These are phyloP conservation scores for Debaryomyces tyrocola DNA, from an alignment of 805 yeast genomes.

Conservation along the genomic window DNA sequence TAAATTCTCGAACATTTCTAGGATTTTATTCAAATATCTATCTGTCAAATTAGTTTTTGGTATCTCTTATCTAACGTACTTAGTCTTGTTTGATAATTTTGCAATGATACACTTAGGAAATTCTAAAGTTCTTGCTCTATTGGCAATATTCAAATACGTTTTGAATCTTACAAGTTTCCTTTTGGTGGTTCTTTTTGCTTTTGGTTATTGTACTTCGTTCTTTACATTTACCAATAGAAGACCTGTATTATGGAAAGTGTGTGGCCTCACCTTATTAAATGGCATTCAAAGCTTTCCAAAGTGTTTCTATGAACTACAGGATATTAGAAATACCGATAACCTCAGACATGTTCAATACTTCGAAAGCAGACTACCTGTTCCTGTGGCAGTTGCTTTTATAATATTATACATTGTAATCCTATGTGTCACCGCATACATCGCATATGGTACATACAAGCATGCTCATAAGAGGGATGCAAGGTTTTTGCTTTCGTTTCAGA, in stretches of 20 bases:
- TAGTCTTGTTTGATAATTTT: background rate
- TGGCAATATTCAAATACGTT: background rate
- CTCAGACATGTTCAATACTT: no score
- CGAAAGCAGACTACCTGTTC: no score
- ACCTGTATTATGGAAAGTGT: background rate
- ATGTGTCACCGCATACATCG: no score
- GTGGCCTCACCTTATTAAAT: background rate
- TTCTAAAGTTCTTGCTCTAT: no score
- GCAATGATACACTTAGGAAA: no score
- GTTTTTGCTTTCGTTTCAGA: no score
- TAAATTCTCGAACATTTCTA: conserved; percentile 1
- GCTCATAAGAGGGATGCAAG: no score
- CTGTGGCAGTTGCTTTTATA: no score
- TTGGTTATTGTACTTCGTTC: conserved; percentile 2
- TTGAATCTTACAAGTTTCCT: background rate
- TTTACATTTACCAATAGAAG: background rate
- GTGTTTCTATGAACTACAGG: background rate
- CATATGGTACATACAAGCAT: no score
- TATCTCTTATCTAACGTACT: background rate
- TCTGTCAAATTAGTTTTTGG: background rate
- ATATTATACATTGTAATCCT: no score
- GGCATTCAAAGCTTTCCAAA: background rate
- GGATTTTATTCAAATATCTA: background rate
- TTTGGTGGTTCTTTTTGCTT: background rate
- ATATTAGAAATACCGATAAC: no score